phyloP scores from a whole-genome alignment of 2,329 filamentous ascomycete species.

The Xylariaceae sp. region DNA sequence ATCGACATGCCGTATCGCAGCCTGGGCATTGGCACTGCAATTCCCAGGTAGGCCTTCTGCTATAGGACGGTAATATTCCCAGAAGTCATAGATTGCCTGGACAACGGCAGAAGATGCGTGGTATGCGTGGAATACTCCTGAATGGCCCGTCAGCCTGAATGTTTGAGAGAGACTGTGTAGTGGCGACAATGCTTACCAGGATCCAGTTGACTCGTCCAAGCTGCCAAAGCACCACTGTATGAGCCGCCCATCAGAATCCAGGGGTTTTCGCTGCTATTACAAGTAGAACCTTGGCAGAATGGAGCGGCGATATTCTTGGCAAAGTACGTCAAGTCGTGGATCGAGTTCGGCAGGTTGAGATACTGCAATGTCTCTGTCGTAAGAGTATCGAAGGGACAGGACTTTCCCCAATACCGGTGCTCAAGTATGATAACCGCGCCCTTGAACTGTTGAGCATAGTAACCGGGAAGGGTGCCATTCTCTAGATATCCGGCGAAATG shows the following conservation, averaged over 20 bases:
- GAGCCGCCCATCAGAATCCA: constrained; percentile 50
- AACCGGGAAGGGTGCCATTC: constrained; percentile 17
- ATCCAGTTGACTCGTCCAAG: constrained; percentile 41
- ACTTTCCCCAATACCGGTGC: constrained; percentile 23
- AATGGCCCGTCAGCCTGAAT: neutral
- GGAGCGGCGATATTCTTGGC: constrained; percentile 35
- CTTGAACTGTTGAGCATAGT: constrained; percentile 19
- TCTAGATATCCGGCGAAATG: constrained; percentile 15
- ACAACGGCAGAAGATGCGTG: constrained; percentile 46
- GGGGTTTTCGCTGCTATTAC: constrained; percentile 40
- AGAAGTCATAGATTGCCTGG: constrained; percentile 41
- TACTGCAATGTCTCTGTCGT: constrained; percentile 23
- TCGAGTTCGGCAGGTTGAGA: constrained; percentile 27
- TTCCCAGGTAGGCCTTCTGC: constrained; percentile 43
- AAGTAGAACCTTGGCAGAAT: constrained; percentile 35
- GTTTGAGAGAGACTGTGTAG: neutral
- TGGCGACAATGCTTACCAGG: constrained; percentile 34
- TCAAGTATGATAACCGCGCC: constrained; percentile 22
- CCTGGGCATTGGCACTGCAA: constrained; percentile 42
- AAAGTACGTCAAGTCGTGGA: constrained; percentile 29
- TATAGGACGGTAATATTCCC: constrained; percentile 44
- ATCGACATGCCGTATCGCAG: constrained; percentile 44
- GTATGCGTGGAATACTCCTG: constrained; percentile 41
- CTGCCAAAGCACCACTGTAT: constrained; percentile 46
- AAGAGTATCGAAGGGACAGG: constrained; percentile 17